Percentiles rank a stretch among this genome's conserved stretches.
Evolutionary conservation across 805 yeast species (phyloP).

Genomic region (Pichia pseudocactophila): DNA sequence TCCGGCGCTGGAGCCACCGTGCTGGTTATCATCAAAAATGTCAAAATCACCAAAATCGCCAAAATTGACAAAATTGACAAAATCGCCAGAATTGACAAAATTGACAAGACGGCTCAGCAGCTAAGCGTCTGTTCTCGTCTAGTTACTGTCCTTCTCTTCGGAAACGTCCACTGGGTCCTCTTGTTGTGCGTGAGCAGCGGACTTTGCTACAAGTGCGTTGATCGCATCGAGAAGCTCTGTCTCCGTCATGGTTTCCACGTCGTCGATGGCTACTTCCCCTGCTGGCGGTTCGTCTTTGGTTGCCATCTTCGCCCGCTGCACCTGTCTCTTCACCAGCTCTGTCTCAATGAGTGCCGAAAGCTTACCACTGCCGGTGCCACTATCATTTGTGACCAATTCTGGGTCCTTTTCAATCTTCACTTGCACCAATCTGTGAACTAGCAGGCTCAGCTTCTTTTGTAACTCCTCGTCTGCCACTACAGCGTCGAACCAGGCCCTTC

Average conservation of each 20-base stretch:
- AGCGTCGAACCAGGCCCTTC: slow-evolving; percentile 34
- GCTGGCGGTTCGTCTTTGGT: not conserved
- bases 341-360: slow-evolving; percentile 46
- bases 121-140: too few relatives aligned
- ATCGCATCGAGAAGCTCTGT: slow-evolving; percentile 5
- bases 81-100: too few relatives aligned
- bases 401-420: slow-evolving; percentile 41
- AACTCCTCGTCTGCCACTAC: slow-evolving; percentile 22
- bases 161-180: not conserved
- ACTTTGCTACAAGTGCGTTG: not conserved
- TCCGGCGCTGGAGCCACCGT: too few relatives aligned
- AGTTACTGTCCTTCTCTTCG: too few relatives aligned
- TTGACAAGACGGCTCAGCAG: too few relatives aligned
- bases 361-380: slow-evolving; percentile 27
- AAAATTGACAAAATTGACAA: too few relatives aligned
- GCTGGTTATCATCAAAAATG: too few relatives aligned
- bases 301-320: slow-evolving; percentile 1
- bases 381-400: slow-evolving; percentile 36
- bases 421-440: slow-evolving; percentile 36
- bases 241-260: not conserved
- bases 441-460: slow-evolving; percentile 24
- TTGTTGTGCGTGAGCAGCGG: not conserved
- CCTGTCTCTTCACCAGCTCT: slow-evolving; percentile 30
- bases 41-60: too few relatives aligned
- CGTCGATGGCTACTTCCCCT: not conserved